A percentile compares a stretch with the other conserved stretches of the same genome.
Conservation (phyloP, 495 filamentous ascomycete genomes). For the Penicillium desertorum region DNA sequence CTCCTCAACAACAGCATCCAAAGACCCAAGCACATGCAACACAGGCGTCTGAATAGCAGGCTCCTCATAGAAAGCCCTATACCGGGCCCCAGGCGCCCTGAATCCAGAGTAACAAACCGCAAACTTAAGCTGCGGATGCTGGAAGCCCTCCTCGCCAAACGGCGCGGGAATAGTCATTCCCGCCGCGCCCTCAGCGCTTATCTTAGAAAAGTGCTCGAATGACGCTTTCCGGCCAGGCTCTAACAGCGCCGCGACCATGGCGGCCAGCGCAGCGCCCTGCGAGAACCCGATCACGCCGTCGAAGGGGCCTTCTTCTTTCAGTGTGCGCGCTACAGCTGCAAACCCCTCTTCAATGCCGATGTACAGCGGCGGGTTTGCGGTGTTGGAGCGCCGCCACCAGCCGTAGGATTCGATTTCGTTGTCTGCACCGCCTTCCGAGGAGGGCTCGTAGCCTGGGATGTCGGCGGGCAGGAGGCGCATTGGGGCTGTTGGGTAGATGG, state of each 20-base stretch:
- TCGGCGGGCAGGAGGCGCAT: constrained; percentile 62
- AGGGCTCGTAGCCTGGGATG: constrained; percentile 63
- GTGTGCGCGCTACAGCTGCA: constrained; percentile 52
- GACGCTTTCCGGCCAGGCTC: constrained; percentile 54
- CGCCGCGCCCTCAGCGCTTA: constrained; percentile 21
- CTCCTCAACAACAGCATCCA: constrained; percentile 91
- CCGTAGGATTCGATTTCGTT: constrained; percentile 63
- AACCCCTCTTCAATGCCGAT: constrained; percentile 66
- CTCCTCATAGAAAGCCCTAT: constrained; percentile 66
- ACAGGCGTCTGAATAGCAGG: constrained; percentile 74
- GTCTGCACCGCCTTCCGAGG: constrained; percentile 35
- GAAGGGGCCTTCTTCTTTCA: constrained; percentile 60
- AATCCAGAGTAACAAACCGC: constrained; percentile 80
- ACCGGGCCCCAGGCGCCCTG: constrained; percentile 59
- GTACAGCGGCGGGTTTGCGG: constrained; percentile 55
- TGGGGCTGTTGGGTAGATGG: constrained; percentile 54
- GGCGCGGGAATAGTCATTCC: constrained; percentile 50
- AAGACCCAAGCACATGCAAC: constrained; percentile 75
- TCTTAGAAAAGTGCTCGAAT: constrained; percentile 40
- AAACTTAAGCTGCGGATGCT: constrained; percentile 69
- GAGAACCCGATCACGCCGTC: constrained; percentile 77
- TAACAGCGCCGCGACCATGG: constrained; percentile 64
- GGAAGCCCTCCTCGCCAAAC: constrained; percentile 45
- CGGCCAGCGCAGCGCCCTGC: constrained; percentile 66
- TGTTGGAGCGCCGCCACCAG: constrained; percentile 75